Base-by-base conservation (phyloP, 192 early-diverging fungal genomes). In the Coemansia sp. region DNA sequence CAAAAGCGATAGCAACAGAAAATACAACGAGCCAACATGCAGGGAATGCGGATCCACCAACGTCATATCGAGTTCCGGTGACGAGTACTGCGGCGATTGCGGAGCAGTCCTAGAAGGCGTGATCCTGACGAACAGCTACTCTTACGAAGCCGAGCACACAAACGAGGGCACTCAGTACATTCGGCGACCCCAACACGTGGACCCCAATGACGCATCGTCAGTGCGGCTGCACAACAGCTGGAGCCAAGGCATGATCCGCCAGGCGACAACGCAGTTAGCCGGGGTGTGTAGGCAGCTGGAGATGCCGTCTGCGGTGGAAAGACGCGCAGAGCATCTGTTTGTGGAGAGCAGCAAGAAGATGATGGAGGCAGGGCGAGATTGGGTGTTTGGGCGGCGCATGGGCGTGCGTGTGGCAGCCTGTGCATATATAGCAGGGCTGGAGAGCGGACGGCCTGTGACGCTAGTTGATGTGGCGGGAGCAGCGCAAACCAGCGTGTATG, bases 31-130 rank as follows among this genome's bases (percentile, higher is more conserved):
- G 34, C 34, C 35, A 26, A 35, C 4, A 20, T 59, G 57, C 56
- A 45, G 11, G n/a, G 60, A 45, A 23, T 62, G 60, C 41, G 34
- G 56, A 16, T 58, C 56, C 5, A 36, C 34, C 0, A 58, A 58
- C 33, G n/a, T 58, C 5, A 58, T 58, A 58, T 10, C 56, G 4
- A 35, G 56, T 35, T 33, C 33, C 7, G 56, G 77, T 48, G 71
- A 78, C 7, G 63, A 61, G 57, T 78, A 78, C 60, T 78, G 76
- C 36, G 67, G 70, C 18, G 55, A 68, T 23, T 78, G 76, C 44
- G 76, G 76, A 20, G 63, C 76, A 4, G 76, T 78, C 7, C 23
- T 66, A 18, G 62, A 66, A 44, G 60, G 39, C 39, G 38, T 69
- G 12, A 45, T 64, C 9, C 57, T 78, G 14, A 69, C 63, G 8